These are phyloP conservation scores for Ascochyta koolunga DNA, from an alignment of 2,329 filamentous ascomycete genomes.

Conservation along the genomic window DNA sequence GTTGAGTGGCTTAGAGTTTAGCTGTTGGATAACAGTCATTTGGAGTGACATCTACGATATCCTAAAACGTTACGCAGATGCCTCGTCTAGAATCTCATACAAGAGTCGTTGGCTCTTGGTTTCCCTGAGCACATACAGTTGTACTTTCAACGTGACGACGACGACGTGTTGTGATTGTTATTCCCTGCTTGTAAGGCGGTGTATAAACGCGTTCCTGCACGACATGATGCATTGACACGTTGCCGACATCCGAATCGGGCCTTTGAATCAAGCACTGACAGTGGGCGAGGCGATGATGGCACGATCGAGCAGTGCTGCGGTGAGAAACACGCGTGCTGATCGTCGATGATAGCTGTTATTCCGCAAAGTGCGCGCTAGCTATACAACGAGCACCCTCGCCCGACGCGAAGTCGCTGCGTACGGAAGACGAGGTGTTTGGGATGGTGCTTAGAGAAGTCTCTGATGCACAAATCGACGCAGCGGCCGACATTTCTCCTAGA, in stretches of 20 bases:
- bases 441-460: not conserved
- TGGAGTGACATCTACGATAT: conserved; percentile 12
- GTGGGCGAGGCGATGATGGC: not conserved
- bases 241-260: conserved; percentile 14
- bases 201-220: conserved; percentile 3
- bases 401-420: no score
- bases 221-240: conserved; percentile 10
- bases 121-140: not conserved
- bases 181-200: conserved; percentile 2
- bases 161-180: not conserved
- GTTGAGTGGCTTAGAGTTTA: not conserved
- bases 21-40: conserved; percentile 3
- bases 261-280: conserved; percentile 3
- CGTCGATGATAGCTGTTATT: not conserved
- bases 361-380: not conserved
- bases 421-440: not conserved
- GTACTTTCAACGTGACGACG: not conserved
- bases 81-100: conserved; percentile 2
- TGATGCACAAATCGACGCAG: not conserved
- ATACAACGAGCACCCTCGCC: not conserved
- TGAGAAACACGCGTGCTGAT: conserved; percentile 1
- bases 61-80: conserved; percentile 13
- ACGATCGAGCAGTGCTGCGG: not conserved
- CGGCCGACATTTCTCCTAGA: conserved; percentile 8
- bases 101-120: not conserved